These are phyloP conservation scores for Metschnikowia anglica DNA, from an alignment of 805 yeast genomes.

Conservation along the genomic window DNA sequence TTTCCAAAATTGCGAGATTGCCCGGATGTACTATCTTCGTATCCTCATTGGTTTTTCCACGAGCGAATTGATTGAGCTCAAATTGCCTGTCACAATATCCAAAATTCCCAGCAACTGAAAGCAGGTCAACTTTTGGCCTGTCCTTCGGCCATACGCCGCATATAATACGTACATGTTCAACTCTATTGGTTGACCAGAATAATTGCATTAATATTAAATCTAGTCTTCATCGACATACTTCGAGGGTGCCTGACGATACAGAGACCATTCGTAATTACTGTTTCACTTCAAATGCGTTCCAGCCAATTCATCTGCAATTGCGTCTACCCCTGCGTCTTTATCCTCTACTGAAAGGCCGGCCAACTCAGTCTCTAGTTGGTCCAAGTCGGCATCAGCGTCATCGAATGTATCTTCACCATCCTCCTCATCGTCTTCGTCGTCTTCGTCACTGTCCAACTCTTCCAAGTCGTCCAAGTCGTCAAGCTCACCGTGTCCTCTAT, in stretches of 20 bases:
- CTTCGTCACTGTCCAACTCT: constrained; percentile 70
- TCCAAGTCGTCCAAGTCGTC: constrained; percentile 96
- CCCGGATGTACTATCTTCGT: constrained; percentile 36
- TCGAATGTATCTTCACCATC: constrained; percentile 45
- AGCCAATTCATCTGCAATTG: constrained; percentile 58
- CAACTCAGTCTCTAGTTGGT: constrained; percentile 54
- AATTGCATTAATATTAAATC: no score
- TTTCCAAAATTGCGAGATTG: constrained; percentile 37
- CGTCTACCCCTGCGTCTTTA: constrained; percentile 50
- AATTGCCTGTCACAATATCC: constrained; percentile 32
- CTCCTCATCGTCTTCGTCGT: constrained; percentile 55
- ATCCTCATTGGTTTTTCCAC: constrained; percentile 23
- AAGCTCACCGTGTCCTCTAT: constrained; percentile 75
- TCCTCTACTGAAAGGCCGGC: constrained; percentile 29
- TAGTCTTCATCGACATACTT: no score
- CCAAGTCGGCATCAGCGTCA: constrained; percentile 54
- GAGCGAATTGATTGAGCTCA: constrained; percentile 24
- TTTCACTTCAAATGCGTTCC: constrained; percentile 44
- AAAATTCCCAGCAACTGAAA: constrained; percentile 18
- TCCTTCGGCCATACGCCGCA: no score
- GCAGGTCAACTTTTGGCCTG: no score
- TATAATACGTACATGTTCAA: no score
- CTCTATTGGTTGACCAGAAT: no score
- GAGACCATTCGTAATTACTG: background rate
- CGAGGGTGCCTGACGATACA: no score